Conservation (phyloP, 495 filamentous ascomycete genomes). For the Astrocystis sublimbata region DNA sequence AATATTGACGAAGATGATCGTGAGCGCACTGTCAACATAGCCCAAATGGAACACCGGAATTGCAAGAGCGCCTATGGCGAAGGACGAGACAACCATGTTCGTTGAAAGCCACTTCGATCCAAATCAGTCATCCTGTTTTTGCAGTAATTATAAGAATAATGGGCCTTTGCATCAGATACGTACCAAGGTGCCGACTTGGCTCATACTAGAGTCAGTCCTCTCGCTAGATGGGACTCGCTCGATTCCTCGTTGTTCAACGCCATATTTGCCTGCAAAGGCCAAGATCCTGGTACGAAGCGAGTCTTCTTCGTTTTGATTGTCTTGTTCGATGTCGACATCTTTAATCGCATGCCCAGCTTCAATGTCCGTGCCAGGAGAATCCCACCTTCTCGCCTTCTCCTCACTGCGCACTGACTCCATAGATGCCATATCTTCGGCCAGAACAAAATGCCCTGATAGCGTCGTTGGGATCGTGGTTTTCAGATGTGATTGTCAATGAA, state of each 20-base stretch:
- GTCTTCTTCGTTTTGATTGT: conserved; percentile 63
- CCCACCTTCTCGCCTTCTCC: neutral
- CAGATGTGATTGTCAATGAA: neutral
- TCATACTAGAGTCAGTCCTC: conserved; percentile 63
- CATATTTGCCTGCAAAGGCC: conserved; percentile 66
- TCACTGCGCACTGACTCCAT: neutral
- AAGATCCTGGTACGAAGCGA: conserved; percentile 66
- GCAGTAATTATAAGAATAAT: neutral
- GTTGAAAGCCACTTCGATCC: conserved; percentile 72
- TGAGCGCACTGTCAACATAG: conserved; percentile 75
- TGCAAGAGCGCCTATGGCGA: conserved; percentile 77
- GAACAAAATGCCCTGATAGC: neutral
- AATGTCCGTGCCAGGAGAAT: conserved; percentile 24
- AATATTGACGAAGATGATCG: conserved; percentile 76
- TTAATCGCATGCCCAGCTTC: conserved; percentile 48
- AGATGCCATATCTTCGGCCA: conserved; percentile 2
- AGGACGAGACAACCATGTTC: conserved; percentile 82
- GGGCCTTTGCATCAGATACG: conserved; percentile 26
- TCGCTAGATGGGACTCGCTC: conserved; percentile 78
- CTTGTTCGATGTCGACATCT: conserved; percentile 59
- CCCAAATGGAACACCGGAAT: conserved; percentile 66
- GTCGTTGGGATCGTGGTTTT: neutral
- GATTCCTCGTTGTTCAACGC: conserved; percentile 77
- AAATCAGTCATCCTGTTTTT: conserved; percentile 3
- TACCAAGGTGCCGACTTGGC: conserved; percentile 77